Percentiles rank a stretch among this genome's conserved stretches.
Conservation (phyloP, 1,284 basidiomycete genomes). For the Sphagnurus paluster region DNA sequence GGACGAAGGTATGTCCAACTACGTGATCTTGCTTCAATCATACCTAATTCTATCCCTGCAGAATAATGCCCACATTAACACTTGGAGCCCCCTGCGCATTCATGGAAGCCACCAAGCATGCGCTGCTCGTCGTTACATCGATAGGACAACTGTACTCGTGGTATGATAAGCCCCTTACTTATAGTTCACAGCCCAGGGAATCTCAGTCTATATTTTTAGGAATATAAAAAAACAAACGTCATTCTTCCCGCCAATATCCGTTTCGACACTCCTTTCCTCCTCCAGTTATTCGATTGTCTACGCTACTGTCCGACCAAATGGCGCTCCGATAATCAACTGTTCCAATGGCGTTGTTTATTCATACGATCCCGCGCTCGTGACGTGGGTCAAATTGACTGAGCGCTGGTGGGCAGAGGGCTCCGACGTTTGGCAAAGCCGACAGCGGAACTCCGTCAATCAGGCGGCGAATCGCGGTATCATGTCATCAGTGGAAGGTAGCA, state of each 20-base stretch:
- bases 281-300: conserved; percentile 58
- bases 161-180: conserved; percentile 42
- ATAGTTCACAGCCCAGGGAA: background rate
- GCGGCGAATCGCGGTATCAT: conserved; percentile 50
- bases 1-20: conserved; percentile 67
- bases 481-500: conserved; percentile 53
- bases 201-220: conserved; percentile 44
- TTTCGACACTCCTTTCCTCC: conserved; percentile 58
- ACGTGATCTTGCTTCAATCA: background rate
- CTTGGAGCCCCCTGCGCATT: conserved; percentile 74
- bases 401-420: conserved; percentile 81
- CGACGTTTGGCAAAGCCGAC: conserved; percentile 75
- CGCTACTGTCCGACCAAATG: conserved; percentile 72
- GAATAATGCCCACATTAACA: conserved; percentile 71
- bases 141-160: conserved; percentile 73
- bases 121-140: conserved; percentile 72
- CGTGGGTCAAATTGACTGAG: conserved; percentile 77
- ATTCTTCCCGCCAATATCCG: conserved; percentile 63
- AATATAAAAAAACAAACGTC: conserved; percentile 67
- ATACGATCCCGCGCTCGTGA: conserved; percentile 65
- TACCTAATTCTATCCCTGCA: conserved; percentile 29
- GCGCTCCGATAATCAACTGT: conserved; percentile 72
- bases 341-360: conserved; percentile 76
- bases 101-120: conserved; percentile 62
- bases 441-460: conserved; percentile 41